phyloP scores from a whole-genome alignment of 192 early-diverging fungal species.

The Entophlyctis helioformis region DNA sequence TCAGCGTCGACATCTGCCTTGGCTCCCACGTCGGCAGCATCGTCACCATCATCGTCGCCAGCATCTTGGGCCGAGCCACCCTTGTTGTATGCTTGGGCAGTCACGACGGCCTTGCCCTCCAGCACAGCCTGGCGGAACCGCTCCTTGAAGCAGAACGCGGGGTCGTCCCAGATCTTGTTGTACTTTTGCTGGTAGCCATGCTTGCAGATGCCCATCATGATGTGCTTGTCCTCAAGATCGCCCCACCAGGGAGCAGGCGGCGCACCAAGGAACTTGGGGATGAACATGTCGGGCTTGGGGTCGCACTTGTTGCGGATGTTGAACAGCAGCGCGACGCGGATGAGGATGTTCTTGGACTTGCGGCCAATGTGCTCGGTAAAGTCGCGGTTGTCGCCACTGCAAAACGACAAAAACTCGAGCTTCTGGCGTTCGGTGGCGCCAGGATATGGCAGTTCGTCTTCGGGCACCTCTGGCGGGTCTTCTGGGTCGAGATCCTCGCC shows the following conservation, averaged over 20 bases:
- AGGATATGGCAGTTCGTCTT: conserved; percentile 43
- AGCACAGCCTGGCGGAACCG: neutral
- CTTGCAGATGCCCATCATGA: conserved; percentile 64
- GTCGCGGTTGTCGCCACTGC: conserved; percentile 58
- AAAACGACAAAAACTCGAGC: conserved; percentile 56
- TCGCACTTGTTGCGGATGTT: conserved; percentile 58
- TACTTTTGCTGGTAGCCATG: conserved; percentile 62
- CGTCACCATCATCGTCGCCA: conserved; percentile 14
- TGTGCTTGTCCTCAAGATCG: conserved; percentile 60
- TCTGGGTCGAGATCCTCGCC: neutral
- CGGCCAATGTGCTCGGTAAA: conserved; percentile 62
- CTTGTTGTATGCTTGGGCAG: conserved; percentile 2
- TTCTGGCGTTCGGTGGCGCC: conserved; percentile 55
- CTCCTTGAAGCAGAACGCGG: conserved; percentile 18
- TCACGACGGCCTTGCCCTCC: conserved; percentile 1
- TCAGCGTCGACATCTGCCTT: conserved; percentile 1
- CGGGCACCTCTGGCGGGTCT: conserved; percentile 3
- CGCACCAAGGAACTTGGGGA: conserved; percentile 56
- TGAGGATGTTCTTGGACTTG: conserved; percentile 51
- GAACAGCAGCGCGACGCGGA: conserved; percentile 60
- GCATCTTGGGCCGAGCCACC: conserved; percentile 5
- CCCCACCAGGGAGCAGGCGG: conserved; percentile 56
- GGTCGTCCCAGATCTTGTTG: conserved; percentile 34
- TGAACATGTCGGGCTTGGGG: conserved; percentile 46
- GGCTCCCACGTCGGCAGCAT: neutral